These are phyloP conservation scores for Gypsophila paniculata DNA, from an alignment of 179 eudicot species.

Conservation along the genomic window DNA sequence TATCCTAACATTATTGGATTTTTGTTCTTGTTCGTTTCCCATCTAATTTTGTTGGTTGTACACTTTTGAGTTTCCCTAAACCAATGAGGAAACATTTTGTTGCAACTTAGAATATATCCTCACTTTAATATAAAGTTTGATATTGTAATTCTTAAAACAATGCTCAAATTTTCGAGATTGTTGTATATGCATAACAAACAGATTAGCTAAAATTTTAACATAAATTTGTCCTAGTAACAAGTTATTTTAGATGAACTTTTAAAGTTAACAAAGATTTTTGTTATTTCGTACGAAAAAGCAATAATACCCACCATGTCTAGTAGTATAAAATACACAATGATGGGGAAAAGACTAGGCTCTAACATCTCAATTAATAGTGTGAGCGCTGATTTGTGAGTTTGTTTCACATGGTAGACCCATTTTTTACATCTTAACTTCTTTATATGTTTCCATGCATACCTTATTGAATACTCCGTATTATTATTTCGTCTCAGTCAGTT, in stretches of 20 bases:
- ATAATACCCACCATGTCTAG: slow-evolving; percentile 15
- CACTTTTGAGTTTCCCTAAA: slow-evolving; percentile 15
- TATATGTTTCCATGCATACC: not conserved
- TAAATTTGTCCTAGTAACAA: no score
- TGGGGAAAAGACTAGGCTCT: slow-evolving; percentile 18
- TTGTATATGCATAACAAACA: no score
- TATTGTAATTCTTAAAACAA: not conserved
- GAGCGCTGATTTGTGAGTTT: slow-evolving; percentile 10
- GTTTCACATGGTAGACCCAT: slow-evolving; percentile 31
- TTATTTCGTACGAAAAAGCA: no score
- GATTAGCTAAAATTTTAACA: no score
- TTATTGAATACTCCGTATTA: no score
- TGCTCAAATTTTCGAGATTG: no score
- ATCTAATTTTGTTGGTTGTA: slow-evolving; percentile 6
- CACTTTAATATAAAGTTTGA: slow-evolving; percentile 12
- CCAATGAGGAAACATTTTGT: slow-evolving; percentile 13
- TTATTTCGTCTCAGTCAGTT: no score
- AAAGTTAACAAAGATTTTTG: no score
- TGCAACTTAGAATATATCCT: slow-evolving; percentile 16
- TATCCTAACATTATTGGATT: slow-evolving; percentile 24
- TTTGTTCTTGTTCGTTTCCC: slow-evolving; percentile 23
- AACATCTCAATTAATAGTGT: slow-evolving; percentile 19
- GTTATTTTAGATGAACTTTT: no score
- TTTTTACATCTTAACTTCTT: not conserved
- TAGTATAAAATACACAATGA: slow-evolving; percentile 2